Base-by-base conservation (phyloP, 768 basidiomycete genomes). In the Podaxis sp. region DNA sequence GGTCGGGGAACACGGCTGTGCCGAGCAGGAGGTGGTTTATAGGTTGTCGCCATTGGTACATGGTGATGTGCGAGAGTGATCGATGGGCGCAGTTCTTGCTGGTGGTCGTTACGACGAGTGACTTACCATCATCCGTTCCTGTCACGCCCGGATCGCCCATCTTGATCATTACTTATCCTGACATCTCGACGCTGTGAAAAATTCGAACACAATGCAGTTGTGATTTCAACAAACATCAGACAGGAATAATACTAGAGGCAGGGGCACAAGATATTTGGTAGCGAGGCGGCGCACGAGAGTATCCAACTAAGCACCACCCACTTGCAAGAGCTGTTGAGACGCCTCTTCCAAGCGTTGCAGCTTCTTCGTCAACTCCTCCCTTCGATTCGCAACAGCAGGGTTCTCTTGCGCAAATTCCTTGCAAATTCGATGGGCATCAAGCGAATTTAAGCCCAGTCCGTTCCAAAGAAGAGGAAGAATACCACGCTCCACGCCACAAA, bases 361-460 rank as follows among this genome's bases (percentile, higher is more conserved):
- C 69, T 82, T 86, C 70, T 83, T 83, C 63, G 67, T 56, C 44
- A 87, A 66, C 51, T 86, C 86, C 26, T 76, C 77, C 11, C 88
- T 75, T 24, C 69, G 72, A 2, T 76, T 76, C 0, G 81, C 75
- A 19, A 86, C 65, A 13, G 76, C 70, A 0, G 77, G 74, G 15
- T 73, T 79, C 68, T 90, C 87, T 65, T 81, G 79, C 1, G 88
- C 73, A 51, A 85, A 76, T 40, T 83, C 78, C 65, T 72, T 71
- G 68, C 86, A 89, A n/a, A 82, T 82, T 0, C 73, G 69, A 17
- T 72, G 68, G 0, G 79, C 85, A 9, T 86, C 79, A 0, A 75
- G 63, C 0, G 83, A 81, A 12, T 83, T 82, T 44, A 90, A 74
- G 0, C 81, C 81, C 4, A 92, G 80, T 0, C 82, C 82, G 0